Evolutionary conservation across 495 filamentous ascomycete species (phyloP).

Genomic region (Hyaloscypha variabilis): DNA sequence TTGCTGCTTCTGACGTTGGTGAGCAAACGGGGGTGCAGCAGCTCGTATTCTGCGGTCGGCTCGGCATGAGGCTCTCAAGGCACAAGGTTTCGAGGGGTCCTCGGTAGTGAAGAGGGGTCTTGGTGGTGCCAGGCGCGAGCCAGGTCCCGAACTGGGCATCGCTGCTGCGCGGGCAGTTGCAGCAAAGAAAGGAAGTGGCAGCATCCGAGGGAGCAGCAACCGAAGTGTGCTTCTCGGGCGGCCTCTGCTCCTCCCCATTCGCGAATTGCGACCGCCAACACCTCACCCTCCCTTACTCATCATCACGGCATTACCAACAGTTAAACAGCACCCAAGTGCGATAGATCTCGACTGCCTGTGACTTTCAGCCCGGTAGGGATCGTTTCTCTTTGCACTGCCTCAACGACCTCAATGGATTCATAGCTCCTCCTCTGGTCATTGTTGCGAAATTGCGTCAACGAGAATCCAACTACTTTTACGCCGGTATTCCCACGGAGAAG

Average conservation of each 20-base stretch:
- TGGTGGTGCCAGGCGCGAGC: neutral
- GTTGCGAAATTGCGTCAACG: neutral
- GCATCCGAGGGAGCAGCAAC: neutral
- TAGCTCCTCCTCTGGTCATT: neutral
- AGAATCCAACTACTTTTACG: neutral
- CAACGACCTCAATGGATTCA: neutral
- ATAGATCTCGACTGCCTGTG: constrained; percentile 1
- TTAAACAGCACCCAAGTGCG: too few relatives aligned
- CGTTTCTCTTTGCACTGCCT: neutral
- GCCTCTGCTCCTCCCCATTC: neutral
- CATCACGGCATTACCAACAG: too few relatives aligned
- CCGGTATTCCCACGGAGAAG: neutral
- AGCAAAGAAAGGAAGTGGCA: neutral
- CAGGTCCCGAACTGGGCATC: neutral
- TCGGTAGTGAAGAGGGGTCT: too few relatives aligned
- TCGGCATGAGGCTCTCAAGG: neutral
- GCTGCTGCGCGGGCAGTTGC: neutral
- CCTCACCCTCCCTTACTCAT: neutral
- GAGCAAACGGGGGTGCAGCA: neutral
- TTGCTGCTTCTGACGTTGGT: neutral
- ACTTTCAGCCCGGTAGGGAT: constrained; percentile 1
- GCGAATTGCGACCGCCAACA: neutral
- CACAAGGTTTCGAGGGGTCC: neutral
- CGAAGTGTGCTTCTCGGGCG: neutral
- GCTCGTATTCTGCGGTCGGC: neutral